Evolutionary conservation across 495 filamentous ascomycete species (phyloP).

Genomic region (Hyaloscypha variabilis): DNA sequence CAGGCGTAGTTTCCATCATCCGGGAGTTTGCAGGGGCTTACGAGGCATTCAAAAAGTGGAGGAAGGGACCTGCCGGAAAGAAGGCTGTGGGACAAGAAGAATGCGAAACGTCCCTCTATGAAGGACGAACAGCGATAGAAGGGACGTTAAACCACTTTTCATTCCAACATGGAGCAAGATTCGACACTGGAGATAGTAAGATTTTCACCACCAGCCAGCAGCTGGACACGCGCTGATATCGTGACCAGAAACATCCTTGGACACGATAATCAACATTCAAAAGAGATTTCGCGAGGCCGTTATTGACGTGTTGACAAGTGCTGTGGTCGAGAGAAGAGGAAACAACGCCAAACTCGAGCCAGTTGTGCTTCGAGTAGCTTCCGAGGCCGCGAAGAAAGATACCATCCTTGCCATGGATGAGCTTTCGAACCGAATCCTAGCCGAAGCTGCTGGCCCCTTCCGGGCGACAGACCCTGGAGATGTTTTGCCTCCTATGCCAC

Average conservation of each 20-base stretch:
- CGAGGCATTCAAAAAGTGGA: conserved; percentile 19
- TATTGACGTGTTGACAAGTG: conserved; percentile 15
- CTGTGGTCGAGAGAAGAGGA: conserved; percentile 6
- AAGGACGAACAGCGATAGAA: conserved; percentile 11
- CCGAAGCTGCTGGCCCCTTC: not conserved
- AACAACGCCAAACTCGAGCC: conserved; percentile 10
- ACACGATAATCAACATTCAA: conserved; percentile 20
- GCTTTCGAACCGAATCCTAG: conserved; percentile 8
- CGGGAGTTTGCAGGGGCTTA: conserved; percentile 18
- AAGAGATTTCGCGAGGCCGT: conserved; percentile 15
- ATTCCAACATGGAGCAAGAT: conserved; percentile 16
- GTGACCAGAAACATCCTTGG: conserved; percentile 17
- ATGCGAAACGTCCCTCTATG: conserved; percentile 13
- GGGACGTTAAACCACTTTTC: conserved; percentile 1
- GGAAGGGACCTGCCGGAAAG: conserved; percentile 15
- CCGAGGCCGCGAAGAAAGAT: conserved; percentile 16
- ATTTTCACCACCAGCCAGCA: not conserved
- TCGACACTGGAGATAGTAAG: conserved; percentile 22
- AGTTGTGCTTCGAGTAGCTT: conserved; percentile 7
- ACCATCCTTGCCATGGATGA: conserved; percentile 23
- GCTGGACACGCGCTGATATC: conserved; percentile 14
- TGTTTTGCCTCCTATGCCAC: conserved; percentile 22
- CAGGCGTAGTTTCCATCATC: conserved; percentile 14
- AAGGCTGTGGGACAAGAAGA: conserved; percentile 26
- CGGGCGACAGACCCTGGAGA: conserved; percentile 16